Evolutionary conservation across 83 land plant species (phyloP), one percentile per base, ranked within the genome.

Genomic region (Picea abies): DNA sequence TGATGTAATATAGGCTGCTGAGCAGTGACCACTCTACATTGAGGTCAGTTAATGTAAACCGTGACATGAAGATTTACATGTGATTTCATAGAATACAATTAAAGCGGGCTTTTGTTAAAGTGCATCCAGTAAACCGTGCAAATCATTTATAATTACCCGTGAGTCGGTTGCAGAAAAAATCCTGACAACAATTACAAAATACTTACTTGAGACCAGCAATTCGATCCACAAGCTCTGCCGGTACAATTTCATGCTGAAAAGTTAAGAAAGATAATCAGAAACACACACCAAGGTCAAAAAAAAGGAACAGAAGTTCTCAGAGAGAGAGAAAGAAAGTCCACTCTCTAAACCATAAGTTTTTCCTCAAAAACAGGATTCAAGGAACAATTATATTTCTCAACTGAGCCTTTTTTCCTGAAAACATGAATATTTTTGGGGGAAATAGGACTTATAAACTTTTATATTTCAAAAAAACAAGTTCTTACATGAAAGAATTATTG

Each of bases 241-340:
- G 99, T 0, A 98, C 99, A 83, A 98, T 93, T 82, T 98, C 97
- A 81, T 98, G 99, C 99, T 96, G 92, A 78, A 87, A 37, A 70
- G 47, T 10, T 1, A 32, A 63, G 23, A 82, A 19, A 23, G 60
- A 5, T 5, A 32, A 60, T 44, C 2, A n/a, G 26, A 83, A 67
- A 67, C 63, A 41, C 35, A 32, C 16, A 56, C 1, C 60, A 56
- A 56, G 14, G 60, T 3, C 16, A 56, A 56, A 3, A 56, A 56
- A 56, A 14, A 14, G 16, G 60, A 14, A 14, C 60, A 56, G 14
- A 81, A 17, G 14, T 35, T 17, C 56, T 8, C 26, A 25, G 60
- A 60, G 17, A n/a, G 15, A 26, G 10, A 61, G 26, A 60, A 15
- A 12, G 65, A 79, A 3, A 61, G 26, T 29, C 32, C 65, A 68